Percentiles rank a stretch among this genome's conserved stretches.
Conservation (phyloP, 805 yeast genomes). For the Barnettozyma vustinii region DNA sequence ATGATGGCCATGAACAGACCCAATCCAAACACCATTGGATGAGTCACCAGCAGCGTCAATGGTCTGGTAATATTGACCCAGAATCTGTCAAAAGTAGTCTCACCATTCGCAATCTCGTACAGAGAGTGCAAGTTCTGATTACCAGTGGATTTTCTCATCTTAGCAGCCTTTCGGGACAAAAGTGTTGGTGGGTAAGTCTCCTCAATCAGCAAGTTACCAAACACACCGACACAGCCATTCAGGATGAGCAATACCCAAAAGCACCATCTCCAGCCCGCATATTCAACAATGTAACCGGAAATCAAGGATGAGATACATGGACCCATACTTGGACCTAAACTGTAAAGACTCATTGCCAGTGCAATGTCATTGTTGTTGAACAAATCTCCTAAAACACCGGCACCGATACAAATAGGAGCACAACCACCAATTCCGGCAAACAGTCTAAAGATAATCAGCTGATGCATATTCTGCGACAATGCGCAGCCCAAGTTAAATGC, state of each 20-base stretch:
- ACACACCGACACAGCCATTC: slow-evolving; percentile 42
- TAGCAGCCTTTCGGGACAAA: slow-evolving; percentile 40
- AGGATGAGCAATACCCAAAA: slow-evolving; percentile 53
- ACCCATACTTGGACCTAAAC: slow-evolving; percentile 47
- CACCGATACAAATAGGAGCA: slow-evolving; percentile 64
- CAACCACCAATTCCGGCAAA: slow-evolving; percentile 65
- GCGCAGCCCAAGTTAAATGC: slow-evolving; percentile 56
- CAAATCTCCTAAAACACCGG: slow-evolving; percentile 62
- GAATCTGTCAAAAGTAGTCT: slow-evolving; percentile 34
- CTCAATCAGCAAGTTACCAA: slow-evolving; percentile 39
- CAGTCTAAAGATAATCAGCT: slow-evolving; percentile 53
- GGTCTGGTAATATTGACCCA: slow-evolving; percentile 47
- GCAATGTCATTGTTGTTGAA: slow-evolving; percentile 47
- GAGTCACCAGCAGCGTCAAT: slow-evolving; percentile 41
- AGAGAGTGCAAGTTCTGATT: slow-evolving; percentile 52
- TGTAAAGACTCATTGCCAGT: slow-evolving; percentile 49
- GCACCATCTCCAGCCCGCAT: slow-evolving; percentile 57
- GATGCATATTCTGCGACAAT: slow-evolving; percentile 45
- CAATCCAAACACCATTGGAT: slow-evolving; percentile 60
- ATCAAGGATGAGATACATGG: slow-evolving; percentile 57
- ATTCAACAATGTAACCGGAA: slow-evolving; percentile 50
- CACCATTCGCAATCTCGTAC: slow-evolving; percentile 53
- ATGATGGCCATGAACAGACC: slow-evolving; percentile 61
- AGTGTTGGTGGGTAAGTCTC: slow-evolving; percentile 59
- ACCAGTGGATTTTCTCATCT: slow-evolving; percentile 47